Evolutionary conservation across 768 basidiomycete species (phyloP), one percentile per base, ranked within the genome.

Genomic region (Leccinum ochraceum): DNA sequence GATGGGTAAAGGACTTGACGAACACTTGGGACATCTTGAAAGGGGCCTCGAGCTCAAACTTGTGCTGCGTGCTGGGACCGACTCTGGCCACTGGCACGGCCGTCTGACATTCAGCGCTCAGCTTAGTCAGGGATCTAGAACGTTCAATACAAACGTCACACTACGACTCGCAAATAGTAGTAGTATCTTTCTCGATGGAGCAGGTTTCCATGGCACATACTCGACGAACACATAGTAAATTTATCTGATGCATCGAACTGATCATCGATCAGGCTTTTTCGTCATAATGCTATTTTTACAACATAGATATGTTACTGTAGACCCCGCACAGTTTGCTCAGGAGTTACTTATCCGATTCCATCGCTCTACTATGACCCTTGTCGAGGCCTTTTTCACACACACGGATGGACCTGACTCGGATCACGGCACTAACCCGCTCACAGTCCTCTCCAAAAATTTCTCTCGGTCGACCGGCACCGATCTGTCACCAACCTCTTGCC

Each of bases 1-100:
- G 80, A 71, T 91, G 86, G 20, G 86, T 86, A 63, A 88, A 88
- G 0, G 88, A 83, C 66, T 83, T 78, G 61, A 92, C 81, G 66
- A 85, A 86, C 24, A 74, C 74, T 46, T 89, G 79, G 17, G 83
- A 66, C 86, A 87, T 88, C 60, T 44, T 39, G 30, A 56, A 28
- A 32, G 37, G 42, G 51, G 37, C 52, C 42, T 51, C 28, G 3
- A 16, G 42, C 24, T 53, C 30, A 11, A 36, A 46, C 36, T 46
- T 28, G 24, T 24, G 20, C 32, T 11, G 20, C 11, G 20, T 20
- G 30, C n/a, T 48, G 42, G 20, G 36, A 7, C 34, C 24, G 28
- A 20, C 10, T 26, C 46, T 26, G 56, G 48, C 16, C 37, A 36
- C 11, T 34, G 32, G 32, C 32, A 34, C 32, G 32, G 32, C 32